These are phyloP conservation scores for Taxillus chinensis DNA, from an alignment of 164 flowering plant genomes.

Conservation along the genomic window DNA sequence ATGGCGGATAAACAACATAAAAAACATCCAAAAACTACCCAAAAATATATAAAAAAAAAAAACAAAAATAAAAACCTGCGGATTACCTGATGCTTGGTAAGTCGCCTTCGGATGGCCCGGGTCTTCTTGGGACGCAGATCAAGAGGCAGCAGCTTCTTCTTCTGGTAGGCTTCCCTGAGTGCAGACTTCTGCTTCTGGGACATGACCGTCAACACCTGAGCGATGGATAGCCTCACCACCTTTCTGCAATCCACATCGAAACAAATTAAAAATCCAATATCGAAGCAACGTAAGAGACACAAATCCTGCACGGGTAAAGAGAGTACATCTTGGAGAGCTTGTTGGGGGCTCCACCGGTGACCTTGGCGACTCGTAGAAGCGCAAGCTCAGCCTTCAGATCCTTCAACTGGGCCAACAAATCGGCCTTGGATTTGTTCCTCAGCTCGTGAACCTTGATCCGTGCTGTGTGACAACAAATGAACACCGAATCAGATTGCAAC, in stretches of 20 bases:
- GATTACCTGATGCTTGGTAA: constrained; percentile 55
- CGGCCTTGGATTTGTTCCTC: constrained; percentile 25
- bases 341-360: constrained; percentile 70
- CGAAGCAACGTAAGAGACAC: not conserved
- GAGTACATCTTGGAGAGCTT: constrained; percentile 68
- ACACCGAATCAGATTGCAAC: not conserved
- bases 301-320: not conserved
- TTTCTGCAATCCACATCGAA: constrained; percentile 30
- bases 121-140: constrained; percentile 75
- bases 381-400: constrained; percentile 53
- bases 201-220: constrained; percentile 54
- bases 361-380: constrained; percentile 55
- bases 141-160: constrained; percentile 54
- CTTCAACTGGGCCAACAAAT: constrained; percentile 28
- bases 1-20: too few relatives aligned
- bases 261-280: not conserved
- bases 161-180: constrained; percentile 53
- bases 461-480: constrained; percentile 12
- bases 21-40: too few relatives aligned
- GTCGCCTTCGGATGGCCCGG: constrained; percentile 49
- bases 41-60: too few relatives aligned
- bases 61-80: too few relatives aligned
- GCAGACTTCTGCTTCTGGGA: constrained; percentile 57
- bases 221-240: constrained; percentile 59
- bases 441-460: constrained; percentile 39